Evolutionary conservation across 164 flowering plant genomes (phyloP), one percentile per base, ranked within the genome.

Genomic region (Echeveria elegans): DNA sequence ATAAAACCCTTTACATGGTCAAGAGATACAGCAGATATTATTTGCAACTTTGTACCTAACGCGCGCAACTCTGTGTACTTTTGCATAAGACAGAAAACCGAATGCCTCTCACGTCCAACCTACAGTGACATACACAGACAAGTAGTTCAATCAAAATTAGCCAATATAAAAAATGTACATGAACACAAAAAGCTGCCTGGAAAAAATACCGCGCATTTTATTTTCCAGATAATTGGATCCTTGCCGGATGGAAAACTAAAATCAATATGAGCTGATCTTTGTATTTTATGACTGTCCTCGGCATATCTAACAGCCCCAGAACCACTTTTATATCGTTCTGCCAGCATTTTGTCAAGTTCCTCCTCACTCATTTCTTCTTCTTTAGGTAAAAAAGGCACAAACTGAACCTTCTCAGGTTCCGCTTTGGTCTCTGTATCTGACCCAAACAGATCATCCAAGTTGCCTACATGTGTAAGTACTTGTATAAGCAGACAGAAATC

Each of bases 21-120:
- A 67, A 82, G 72, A 45, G 91, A 70, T 81, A 89, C 88, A 29
- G 86, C 97, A 73, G 98, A 88, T 31, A 82, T 78, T 66, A 88
- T 82, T 73, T 83, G 80, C 69, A 94, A 74, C 47, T 84, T 86
- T 65, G 74, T 81, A 61, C 89, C 89, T 61, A 89, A 61, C 12
- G 77, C 50, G 60, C 73, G 72, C 79, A 89, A 66, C 62, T 89
- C 91, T 40, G 79, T 82, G 80, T 68, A 90, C 77, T 94, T 94
- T 78, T 94, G 97, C 84, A 94, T 91, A 18, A 94, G 85, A 73
- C 97, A 94, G 76, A 88, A 83, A 40, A 82, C 90, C 36, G 86
- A 75, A 70, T 79, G 78, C 73, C 82, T 84, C 85, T 93, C 98
- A 36, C 88, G 90, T 66, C 96, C 96, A 83, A 76, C 86, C 98